Percentiles rank a stretch among this genome's conserved stretches.
Conservation (phyloP, 1,284 basidiomycete genomes). For the Mycena citricolor region DNA sequence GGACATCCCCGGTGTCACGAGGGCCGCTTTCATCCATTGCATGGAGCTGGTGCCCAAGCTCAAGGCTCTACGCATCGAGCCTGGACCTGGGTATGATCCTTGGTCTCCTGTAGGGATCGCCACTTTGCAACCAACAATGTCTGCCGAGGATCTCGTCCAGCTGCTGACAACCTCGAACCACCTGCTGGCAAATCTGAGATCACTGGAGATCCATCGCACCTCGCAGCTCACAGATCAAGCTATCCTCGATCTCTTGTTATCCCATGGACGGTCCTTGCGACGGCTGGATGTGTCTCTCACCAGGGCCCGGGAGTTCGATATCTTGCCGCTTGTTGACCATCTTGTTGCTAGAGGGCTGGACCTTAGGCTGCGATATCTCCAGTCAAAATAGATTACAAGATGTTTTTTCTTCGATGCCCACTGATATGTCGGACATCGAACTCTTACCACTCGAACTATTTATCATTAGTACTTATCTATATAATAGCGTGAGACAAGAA, state of each 20-base stretch:
- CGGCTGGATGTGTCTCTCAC: background rate
- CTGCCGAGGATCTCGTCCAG: constrained; percentile 9
- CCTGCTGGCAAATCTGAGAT: background rate
- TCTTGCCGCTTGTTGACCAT: constrained; percentile 1
- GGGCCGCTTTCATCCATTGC: background rate
- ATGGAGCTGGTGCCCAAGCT: constrained; percentile 5
- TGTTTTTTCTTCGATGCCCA: constrained; percentile 9
- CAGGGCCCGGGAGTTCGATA: constrained; percentile 6
- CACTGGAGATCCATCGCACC: constrained; percentile 1
- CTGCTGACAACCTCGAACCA: constrained; percentile 4
- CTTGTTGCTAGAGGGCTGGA: constrained; percentile 2
- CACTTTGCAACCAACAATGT: background rate
- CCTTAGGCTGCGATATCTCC: constrained; percentile 1
- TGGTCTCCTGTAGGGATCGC: background rate
- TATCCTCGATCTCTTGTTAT: constrained; percentile 3
- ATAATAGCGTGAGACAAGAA: background rate
- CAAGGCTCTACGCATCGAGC: background rate
- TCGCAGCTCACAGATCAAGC: constrained; percentile 8
- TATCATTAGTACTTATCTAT: too few relatives aligned
- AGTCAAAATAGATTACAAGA: background rate
- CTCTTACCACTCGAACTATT: too few relatives aligned
- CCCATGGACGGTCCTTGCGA: background rate
- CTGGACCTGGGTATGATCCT: constrained; percentile 4
- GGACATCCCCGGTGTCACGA: constrained; percentile 6
- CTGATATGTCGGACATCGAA: background rate